Conservation (phyloP, 2,329 filamentous ascomycete genomes). For the Botryotinia globosa region DNA sequence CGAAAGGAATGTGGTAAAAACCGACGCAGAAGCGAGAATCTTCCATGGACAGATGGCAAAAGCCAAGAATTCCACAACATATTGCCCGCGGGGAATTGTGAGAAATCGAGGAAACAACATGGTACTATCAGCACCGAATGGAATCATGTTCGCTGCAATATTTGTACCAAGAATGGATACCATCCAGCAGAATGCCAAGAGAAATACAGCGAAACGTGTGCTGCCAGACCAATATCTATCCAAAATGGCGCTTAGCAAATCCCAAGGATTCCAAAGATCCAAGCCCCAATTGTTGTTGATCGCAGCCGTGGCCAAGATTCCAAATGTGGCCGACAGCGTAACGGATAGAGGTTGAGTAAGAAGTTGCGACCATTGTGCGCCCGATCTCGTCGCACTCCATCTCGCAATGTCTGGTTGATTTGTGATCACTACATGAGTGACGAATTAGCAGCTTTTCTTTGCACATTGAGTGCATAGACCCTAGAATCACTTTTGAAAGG, state of each 20-base stretch:
- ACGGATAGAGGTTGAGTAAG: slow-evolving; percentile 35
- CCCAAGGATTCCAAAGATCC: slow-evolving; percentile 45
- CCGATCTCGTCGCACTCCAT: slow-evolving; percentile 35
- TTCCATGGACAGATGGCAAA: slow-evolving; percentile 63
- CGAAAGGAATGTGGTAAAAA: slow-evolving; percentile 62
- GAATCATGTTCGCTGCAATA: slow-evolving; percentile 55
- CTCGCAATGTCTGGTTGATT: slow-evolving; percentile 47
- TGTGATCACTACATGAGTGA: slow-evolving; percentile 36
- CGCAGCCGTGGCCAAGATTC: slow-evolving; percentile 36
- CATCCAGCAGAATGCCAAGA: slow-evolving; percentile 52
- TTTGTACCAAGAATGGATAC: slow-evolving; percentile 55
- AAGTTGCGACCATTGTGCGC: slow-evolving; percentile 45
- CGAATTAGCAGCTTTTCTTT: not conserved
- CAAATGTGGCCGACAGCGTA: slow-evolving; percentile 27
- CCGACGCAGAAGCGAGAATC: slow-evolving; percentile 56
- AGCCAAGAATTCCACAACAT: slow-evolving; percentile 50
- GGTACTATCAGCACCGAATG: slow-evolving; percentile 53
- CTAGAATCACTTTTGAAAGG: too few species aligned
- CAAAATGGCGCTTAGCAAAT: slow-evolving; percentile 42
- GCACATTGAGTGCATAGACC: not conserved
- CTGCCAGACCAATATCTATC: slow-evolving; percentile 37
- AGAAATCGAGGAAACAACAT: slow-evolving; percentile 52
- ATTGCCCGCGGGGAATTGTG: slow-evolving; percentile 54
- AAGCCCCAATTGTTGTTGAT: slow-evolving; percentile 40
- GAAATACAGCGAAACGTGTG: slow-evolving; percentile 43